Evolutionary conservation across 2,329 filamentous ascomycete species (phyloP), one percentile per base, ranked within the genome.

Genomic region (Fusarium sterilihyphosum): DNA sequence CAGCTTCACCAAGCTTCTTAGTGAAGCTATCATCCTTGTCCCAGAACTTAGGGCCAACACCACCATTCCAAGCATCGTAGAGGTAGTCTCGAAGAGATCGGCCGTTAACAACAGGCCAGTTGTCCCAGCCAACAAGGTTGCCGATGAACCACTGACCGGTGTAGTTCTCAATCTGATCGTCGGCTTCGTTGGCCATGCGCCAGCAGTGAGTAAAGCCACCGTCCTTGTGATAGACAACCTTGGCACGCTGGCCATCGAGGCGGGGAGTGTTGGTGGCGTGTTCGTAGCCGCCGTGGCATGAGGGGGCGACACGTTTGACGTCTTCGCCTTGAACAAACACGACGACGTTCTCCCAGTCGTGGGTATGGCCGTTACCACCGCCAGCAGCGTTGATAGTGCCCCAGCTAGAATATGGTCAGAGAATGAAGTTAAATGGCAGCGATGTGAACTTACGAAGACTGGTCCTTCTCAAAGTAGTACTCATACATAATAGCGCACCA

Each of bases 171-270:
- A 80, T 67, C 3, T 26, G 29, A 6, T 78, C 79, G 11, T 81
- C 79, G 2, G 54, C 65, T 1, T 63, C 65, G 20, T 67, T 72
- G 11, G 73, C 79, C 61, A 83, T 82, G 20, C 83, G 81, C 77
- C 84, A 83, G 56, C 76, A 79, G 69, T 84, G 82, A 22, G 82
- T 84, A 17, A 63, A 69, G 5, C 49, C 68, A 11, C 79, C 78
- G 54, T 83, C 82, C 73, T 84, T 84, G 71, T 84, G 82, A 71
- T 83, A 84, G 12, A 84, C 80, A 3, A 84, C 70, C 78, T 83
- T 84, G 46, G 81, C 79, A 20, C 81, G 81, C 16, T 75, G 62
- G 14, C 54, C 68, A 3, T 75, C 72, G 3, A 69, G 59, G 7
- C 62, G 71, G 6, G 64, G 57, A 4, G 53, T 38, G 14, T 67